Base-by-base conservation (phyloP, 768 basidiomycete genomes). In the Brasilioporus rufonigricans region DNA sequence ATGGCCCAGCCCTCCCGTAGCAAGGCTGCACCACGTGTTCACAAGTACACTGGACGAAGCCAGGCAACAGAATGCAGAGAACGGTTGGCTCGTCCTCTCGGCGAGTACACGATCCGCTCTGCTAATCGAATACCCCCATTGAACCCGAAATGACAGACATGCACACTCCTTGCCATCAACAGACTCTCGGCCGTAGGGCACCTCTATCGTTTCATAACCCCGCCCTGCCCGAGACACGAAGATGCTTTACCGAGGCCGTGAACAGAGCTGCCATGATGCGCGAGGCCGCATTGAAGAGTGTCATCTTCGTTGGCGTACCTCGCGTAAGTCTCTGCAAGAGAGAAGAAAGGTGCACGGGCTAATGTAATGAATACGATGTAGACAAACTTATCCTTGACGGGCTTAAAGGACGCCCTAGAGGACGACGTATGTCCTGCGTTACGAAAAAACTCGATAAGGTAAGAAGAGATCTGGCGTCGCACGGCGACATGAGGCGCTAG, bases 231-330 rank as follows among this genome's bases (percentile, higher is more conserved):
- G 65, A 61, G 55, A 73, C 80, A 59, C 74, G 74, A 65, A 77
- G 67, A 52, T 69, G 71, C 57, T 58, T 84, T 50, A 69, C 78
- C 56, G 81, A 80, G 56, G 84, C 85, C 48, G 77, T 88, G 55
- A 80, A 82, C 71, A 86, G 79, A 67, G 90, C 89, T 58, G 89
- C 91, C 60, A 69, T 92, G 60, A 93, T 96, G 83, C 81, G 93
- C 43, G 93, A 96, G 75, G 83, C 90, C 29, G 90, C 89, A 29
- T 66, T 96, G 69, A 96, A 96, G 76, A 92, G 91, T 66, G 82
- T 84, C 65, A 89, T 93, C 63, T 94, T 96, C 67, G 83, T 92
- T 52, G 91, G 91, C 43, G 89, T 93, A 51, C 90, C 91, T 62
- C 80, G 89, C 69, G 90, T 91, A 68, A 75, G 84, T 72, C 38